Base-by-base conservation (phyloP, 2,329 filamentous ascomycete genomes). In the Exophiala calicioides region DNA sequence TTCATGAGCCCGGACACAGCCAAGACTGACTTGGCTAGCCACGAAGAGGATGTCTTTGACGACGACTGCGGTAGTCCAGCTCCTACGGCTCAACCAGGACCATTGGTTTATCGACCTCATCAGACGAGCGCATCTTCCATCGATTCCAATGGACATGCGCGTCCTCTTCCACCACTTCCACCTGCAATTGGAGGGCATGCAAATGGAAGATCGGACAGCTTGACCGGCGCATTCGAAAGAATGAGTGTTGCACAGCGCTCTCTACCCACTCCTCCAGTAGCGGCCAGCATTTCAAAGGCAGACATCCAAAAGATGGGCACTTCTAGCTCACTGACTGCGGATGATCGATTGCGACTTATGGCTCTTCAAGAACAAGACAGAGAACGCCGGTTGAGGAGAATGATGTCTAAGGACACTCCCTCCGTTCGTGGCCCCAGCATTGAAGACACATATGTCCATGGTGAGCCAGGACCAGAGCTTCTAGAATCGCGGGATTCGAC, bases 271-370 rank as follows among this genome's bases (percentile, higher is more conserved):
- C 86, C 86, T 18, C 88, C 89, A 3, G 72, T 73, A 3, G 78
- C 85, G 4, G 82, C 85, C 3, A 75, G 80, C 0, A 72, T 80
- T 27, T 85, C 80, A 61, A 94, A 90, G 66, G 77, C 83, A 3
- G 90, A 96, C 50, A 82, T 90, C 23, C 80, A 88, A 46, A 86
- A 80, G 58, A 85, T 93, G 63, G 82, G 82, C 41, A 83, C 83
- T 55, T 84, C 84, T 53, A 78, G 78, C 46, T 86, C 82, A 52
- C 89, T 95, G 82, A 81, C 89, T 0, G 74, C 95, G 3, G 89
- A 95, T 63, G 90, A 96, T 63, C 80, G 90, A 34, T 74, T 96
- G 40, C 84, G 85, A 61, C 77, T 96, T 88, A 90, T 91, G 83
- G 78, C 90, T 34, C 69, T 75, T 18, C 87, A 88, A 13, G 80